Conservation (phyloP, 306 rosid genomes). For the Glycyrrhiza uralensis region DNA sequence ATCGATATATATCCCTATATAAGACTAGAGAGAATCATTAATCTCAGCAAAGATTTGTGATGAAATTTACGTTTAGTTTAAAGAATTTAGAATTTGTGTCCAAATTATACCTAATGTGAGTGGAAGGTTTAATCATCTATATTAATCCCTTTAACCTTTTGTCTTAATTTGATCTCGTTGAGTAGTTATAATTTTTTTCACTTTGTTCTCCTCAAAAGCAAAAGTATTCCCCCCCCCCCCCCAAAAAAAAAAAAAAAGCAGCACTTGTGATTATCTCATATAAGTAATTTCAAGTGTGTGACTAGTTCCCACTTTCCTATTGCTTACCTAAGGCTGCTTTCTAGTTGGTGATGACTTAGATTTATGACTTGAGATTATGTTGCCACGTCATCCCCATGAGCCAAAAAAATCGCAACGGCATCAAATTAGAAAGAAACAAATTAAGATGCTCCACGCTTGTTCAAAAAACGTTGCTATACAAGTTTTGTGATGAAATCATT, state of each 20-base stretch:
- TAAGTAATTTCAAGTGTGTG: slow-evolving; percentile 17
- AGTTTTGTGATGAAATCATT: slow-evolving; percentile 34
- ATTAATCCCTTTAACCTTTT: too few relatives aligned
- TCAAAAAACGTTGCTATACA: slow-evolving; percentile 11
- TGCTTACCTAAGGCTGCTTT: slow-evolving; percentile 33
- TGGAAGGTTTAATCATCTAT: too few relatives aligned
- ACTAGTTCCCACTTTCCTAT: slow-evolving; percentile 36
- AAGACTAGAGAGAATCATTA: too few relatives aligned
- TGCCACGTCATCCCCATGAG: slow-evolving; percentile 31
- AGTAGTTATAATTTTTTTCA: background rate
- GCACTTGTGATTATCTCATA: slow-evolving; percentile 37
- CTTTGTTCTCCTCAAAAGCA: slow-evolving; percentile 21
- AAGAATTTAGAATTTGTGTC: too few relatives aligned
- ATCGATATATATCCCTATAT: too few relatives aligned
- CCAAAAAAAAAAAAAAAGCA: slow-evolving; percentile 21
- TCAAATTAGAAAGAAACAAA: background rate
- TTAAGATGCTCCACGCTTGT: slow-evolving; percentile 33
- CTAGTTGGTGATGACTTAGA: slow-evolving; percentile 34
- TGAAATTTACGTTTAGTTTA: too few relatives aligned
- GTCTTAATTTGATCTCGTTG: slow-evolving; percentile 7
- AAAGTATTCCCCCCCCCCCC: slow-evolving; percentile 17
- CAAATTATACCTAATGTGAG: too few relatives aligned
- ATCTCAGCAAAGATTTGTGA: too few relatives aligned
- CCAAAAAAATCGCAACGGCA: slow-evolving; percentile 28
- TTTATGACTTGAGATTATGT: slow-evolving; percentile 40